Base-by-base conservation (phyloP, 306 rosid genomes). In the Gastrolobium villosum region DNA sequence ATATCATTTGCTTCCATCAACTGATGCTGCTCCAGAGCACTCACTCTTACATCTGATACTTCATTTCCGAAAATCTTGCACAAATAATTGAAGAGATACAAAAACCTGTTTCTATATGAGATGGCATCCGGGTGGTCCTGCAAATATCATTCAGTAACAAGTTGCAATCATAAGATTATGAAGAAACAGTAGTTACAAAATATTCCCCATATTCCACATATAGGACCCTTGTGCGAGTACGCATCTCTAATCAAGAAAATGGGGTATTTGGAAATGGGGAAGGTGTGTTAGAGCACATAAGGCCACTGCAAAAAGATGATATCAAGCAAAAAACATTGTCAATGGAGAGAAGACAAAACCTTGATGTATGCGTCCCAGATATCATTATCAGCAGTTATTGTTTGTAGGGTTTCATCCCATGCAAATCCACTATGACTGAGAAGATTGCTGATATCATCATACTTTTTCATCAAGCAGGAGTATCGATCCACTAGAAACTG, bases 371-470 rank as follows among this genome's bases (percentile, higher is more conserved):
- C 87, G 66, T 92, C 93, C 93, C 94, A 89, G 50, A 73, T 76
- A 62, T 84, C 89, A 75, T 84, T 66, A 40, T 85, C 88, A 54
- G 94, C 97, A 6, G 65, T 73, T 63, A 92, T 62, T 81, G 66
- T 78, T 62, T 88, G 90, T 41, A 70, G 84, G 49, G 88, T 78
- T 86, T 89, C 93, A 82, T 92, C 89, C 97, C 94, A 88, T 44
- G 61, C 20, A 80, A 89, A 88, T 75, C 91, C 93, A 40, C 44
- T 14, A 26, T 76, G 84, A 66, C 71, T 77, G 82, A 89, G 89
- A 74, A 92, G 80, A 83, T 36, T 80, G 75, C 71, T 50, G 83
- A 89, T 83, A 48, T 80, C 86, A 49, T 78, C 80, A 61, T 85
- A 82, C 40, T 50, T 88, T 70, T 88, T 89, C 88, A 72, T 90